Evolutionary conservation across 83 land plant species (phyloP), one percentile per base, ranked within the genome.

Genomic region (Picea mariana): DNA sequence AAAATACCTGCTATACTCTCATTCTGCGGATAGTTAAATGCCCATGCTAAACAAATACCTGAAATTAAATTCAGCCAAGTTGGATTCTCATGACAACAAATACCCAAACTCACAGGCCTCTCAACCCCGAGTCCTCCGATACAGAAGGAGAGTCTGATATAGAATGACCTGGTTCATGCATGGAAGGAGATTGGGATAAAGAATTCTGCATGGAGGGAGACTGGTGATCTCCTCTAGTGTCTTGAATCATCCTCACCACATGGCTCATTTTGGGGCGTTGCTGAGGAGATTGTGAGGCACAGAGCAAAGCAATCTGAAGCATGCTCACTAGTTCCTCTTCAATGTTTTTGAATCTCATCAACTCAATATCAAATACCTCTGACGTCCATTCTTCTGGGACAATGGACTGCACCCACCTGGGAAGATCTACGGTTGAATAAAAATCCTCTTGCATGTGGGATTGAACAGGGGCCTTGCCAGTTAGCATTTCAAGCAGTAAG

Each of bases 401-500:
- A 47, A 87, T 83, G 44, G 84, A 85, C 40, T 83, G 78, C 47
- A 87, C 89, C 89, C 89, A 87, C 76, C 83, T 62, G 34, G 89
- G 88, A n/a, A 87, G 84, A 67, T 87, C 89, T 42, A 87, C n/a
- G 26, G 85, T 84, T 52, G 58, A 52, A 52, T 52, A 12, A 52
- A 9, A 52, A 9, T 86, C 88, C 31, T 81, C 84, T 58, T 58
- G 42, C 59, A 24, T 55, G 27, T 60, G 62, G 23, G 63, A 23
- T 16, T 77, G 62, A 27, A 24, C 31, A 60, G 95, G 93, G 60
- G 87, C 85, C 78, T 90, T 90, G 11, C 97, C 97, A 3, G 97
- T 94, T 5, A 94, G 83, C 9, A 94, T 11, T 86, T 94, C 97
- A 9, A 94, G 87, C 9, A 94, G 86, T 4, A 94, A 79, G 21